These are phyloP conservation scores for Colletotrichum cuscutae DNA, from an alignment of 2,329 filamentous ascomycete species.

Conservation along the genomic window DNA sequence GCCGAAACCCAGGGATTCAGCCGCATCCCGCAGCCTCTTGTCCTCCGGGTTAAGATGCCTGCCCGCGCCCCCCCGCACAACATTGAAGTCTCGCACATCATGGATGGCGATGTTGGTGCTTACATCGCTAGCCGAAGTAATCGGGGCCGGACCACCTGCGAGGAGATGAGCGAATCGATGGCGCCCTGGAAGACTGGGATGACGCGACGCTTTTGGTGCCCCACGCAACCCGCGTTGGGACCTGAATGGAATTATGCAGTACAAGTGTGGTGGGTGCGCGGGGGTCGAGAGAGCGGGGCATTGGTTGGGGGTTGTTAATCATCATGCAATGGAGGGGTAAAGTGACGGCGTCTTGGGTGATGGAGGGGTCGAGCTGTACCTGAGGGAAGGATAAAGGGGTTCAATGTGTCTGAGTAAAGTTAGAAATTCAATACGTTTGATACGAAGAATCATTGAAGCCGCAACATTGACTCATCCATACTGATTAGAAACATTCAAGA, in stretches of 20 bases:
- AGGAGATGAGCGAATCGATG: not conserved
- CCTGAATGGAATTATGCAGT: not conserved
- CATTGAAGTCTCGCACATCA: no score
- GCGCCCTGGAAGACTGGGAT: conserved; percentile 17
- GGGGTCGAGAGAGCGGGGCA: conserved; percentile 15
- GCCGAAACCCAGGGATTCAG: no score
- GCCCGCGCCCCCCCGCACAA: no score
- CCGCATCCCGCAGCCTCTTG: no score
- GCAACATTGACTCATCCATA: not conserved
- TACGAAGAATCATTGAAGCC: not conserved
- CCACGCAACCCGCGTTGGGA: not conserved
- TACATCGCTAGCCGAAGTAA: not conserved
- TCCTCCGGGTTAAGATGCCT: no score
- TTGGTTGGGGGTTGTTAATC: conserved; percentile 2
- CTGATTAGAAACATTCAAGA: not conserved
- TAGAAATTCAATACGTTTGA: not conserved
- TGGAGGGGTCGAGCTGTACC: not conserved
- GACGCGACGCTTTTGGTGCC: conserved; percentile 14
- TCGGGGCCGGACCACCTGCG: not conserved
- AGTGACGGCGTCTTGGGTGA: conserved; percentile 3
- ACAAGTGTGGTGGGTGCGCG: not conserved
- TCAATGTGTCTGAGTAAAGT: not conserved
- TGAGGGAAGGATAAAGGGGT: not conserved
- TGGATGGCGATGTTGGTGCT: no score
- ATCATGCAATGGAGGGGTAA: conserved; percentile 32